Base-by-base conservation (phyloP, 2,329 filamentous ascomycete species). In the Fusarium sp. region DNA sequence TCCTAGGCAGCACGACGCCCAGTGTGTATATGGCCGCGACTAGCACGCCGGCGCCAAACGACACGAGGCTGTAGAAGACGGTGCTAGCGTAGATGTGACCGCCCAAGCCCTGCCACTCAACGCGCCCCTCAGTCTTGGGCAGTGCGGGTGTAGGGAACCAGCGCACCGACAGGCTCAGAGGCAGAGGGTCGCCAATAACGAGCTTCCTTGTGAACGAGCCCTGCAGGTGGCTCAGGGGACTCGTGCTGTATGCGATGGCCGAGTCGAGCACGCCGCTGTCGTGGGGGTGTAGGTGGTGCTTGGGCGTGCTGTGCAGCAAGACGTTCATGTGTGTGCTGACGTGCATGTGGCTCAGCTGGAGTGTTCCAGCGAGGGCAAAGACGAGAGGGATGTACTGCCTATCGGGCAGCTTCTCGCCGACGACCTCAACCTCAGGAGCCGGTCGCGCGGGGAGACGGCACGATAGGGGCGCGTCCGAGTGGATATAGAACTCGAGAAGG, bases 401-500 rank as follows among this genome's bases (percentile, higher is more conserved):
- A 66, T 83, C 83, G 38, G 84, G 82, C 2, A 84, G 83, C 72
- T 82, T 82, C 80, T 88, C 88, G 81, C 88, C 89, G 9, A 91
- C 82, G 36, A 88, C 83, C 79, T 90, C 86, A 74, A 90, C 82
- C 73, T 89, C 86, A 9, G 85, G 84, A 14, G 88, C 81, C 0
- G 96, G 96, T 9, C 93, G 91, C 0, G 94, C 91, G 31, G 96
- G 95, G 16, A 98, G 90, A 62, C 97, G 95, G 84, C 97, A 99
- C 64, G 95, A 92, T 59, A 98, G 88, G 11, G 97, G 97, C 20
- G 95, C 95, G 84, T 99, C 97, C 86, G 93, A 95, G 88, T 98
- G 97, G 82, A 98, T 92, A 88, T 98, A 98, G 88, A 98, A 98
- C 85, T 98, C 94, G 85, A 96, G 92, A 61, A 96, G 89, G 84